Conservation (phyloP, 257 asterid species). For the Oldenlandia corymbosa region DNA sequence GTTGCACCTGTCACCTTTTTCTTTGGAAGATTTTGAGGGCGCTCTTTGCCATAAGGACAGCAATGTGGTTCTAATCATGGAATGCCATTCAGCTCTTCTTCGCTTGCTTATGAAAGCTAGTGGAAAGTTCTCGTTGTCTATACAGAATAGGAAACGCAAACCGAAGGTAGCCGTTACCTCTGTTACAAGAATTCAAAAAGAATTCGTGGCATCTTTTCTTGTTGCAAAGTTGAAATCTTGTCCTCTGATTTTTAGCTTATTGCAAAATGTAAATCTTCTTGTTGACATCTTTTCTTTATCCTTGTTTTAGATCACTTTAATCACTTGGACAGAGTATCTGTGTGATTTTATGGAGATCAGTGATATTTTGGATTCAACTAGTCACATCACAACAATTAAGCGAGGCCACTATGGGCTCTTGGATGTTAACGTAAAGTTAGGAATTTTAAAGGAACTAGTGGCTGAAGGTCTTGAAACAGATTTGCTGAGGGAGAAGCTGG, state of each 20-base stretch:
- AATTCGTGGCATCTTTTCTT: too few relatives aligned
- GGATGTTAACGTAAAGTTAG: conserved; percentile 59
- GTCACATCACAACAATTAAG: conserved; percentile 55
- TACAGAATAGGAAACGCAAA: conserved; percentile 56
- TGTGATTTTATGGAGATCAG: conserved; percentile 66
- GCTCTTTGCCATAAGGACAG: conserved; percentile 73
- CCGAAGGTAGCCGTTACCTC: conserved; percentile 47
- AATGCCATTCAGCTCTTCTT: conserved; percentile 71
- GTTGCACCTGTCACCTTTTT: conserved; percentile 67
- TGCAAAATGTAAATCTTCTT: not conserved
- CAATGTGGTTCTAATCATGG: conserved; percentile 65
- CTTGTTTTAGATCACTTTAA: conserved; percentile 54
- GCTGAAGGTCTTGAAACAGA: conserved; percentile 66
- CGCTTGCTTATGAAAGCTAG: conserved; percentile 66
- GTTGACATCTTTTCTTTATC: conserved; percentile 9
- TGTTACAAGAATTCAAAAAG: not conserved
- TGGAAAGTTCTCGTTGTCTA: conserved; percentile 40
- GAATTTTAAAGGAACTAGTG: conserved; percentile 59
- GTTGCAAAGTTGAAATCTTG: not conserved
- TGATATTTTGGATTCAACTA: conserved; percentile 40
- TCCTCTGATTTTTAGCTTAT: too few relatives aligned
- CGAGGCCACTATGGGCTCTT: conserved; percentile 75
- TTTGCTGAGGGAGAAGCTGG: conserved; percentile 63
- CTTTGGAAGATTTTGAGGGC: conserved; percentile 88
- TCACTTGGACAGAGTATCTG: conserved; percentile 72